phyloP scores from a whole-genome alignment of 352 stramenopile species.

The Aphanomyces invadans region DNA sequence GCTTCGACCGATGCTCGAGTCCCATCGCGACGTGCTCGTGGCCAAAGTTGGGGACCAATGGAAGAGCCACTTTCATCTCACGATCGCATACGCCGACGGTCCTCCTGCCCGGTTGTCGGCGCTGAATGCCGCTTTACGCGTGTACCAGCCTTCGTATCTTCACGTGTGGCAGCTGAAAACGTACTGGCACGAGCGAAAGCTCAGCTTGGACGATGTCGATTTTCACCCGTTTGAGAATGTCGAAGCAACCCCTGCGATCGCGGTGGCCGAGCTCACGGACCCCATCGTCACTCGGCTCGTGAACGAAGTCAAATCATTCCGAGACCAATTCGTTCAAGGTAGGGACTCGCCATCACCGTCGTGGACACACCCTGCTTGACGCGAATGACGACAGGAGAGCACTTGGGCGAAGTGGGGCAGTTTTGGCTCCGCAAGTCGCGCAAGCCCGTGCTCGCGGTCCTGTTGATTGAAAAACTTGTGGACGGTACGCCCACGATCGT shows the following conservation, averaged over 20 bases:
- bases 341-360: no score
- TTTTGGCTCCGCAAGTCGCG: slow-evolving; percentile 99
- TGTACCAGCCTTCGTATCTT: slow-evolving; percentile 93
- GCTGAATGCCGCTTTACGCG: slow-evolving; percentile 92
- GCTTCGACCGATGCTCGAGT: slow-evolving; percentile 90
- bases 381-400: no score
- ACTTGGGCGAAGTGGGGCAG: slow-evolving; percentile 80
- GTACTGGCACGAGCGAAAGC: slow-evolving; percentile 96
- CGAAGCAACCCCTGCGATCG: slow-evolving; percentile 90
- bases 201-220: slow-evolving; percentile 94
- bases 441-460: slow-evolving; percentile 95
- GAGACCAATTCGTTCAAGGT: slow-evolving; percentile 71
- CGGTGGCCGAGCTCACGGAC: slow-evolving; percentile 66
- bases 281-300: slow-evolving; percentile 78
- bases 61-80: slow-evolving; percentile 92
- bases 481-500: slow-evolving; percentile 40
- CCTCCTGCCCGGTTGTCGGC: slow-evolving; percentile 92
- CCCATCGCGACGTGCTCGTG: slow-evolving; percentile 90
- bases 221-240: slow-evolving; percentile 97
- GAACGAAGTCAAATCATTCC: slow-evolving; percentile 87
- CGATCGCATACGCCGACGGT: slow-evolving; percentile 95
- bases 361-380: no score
- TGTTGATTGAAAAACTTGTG: slow-evolving; percentile 89
- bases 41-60: slow-evolving; percentile 86
- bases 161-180: slow-evolving; percentile 99